These are phyloP conservation scores for Ogataea parapolymorpha DNA, from an alignment of 805 yeast species.

Conservation along the genomic window DNA sequence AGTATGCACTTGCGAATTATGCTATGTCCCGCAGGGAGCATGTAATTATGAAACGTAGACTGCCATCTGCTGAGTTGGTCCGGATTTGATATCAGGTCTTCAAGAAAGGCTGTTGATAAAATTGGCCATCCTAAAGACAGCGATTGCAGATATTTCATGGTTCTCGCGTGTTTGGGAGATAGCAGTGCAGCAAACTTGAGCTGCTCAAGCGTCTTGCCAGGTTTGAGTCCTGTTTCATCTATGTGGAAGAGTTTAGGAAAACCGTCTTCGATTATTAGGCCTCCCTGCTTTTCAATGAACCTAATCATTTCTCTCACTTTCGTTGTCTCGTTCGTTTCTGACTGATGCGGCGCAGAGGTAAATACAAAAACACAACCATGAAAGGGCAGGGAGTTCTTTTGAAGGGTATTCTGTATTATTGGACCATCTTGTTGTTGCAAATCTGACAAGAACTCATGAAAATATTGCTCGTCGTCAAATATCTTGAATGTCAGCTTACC, in stretches of 20 bases:
- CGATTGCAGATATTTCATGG: conserved; percentile 73
- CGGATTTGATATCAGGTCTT: conserved; percentile 40
- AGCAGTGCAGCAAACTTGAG: conserved; percentile 64
- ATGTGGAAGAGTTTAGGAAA: conserved; percentile 7
- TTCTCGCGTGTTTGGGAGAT: conserved; percentile 55
- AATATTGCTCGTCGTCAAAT: conserved; percentile 16
- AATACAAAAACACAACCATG: conserved; percentile 38
- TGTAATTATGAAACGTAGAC: conserved; percentile 47
- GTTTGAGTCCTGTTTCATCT: not conserved
- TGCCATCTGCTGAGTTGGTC: conserved; percentile 23
- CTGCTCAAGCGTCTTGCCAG: not conserved
- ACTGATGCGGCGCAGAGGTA: conserved; percentile 23
- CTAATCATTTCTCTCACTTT: conserved; percentile 33
- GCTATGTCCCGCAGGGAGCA: conserved; percentile 74
- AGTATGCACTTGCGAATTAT: conserved; percentile 30
- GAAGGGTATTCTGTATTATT: not conserved
- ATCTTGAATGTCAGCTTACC: conserved; percentile 19
- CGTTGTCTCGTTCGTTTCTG: conserved; percentile 1
- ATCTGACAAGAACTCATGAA: conserved; percentile 9
- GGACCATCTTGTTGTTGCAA: conserved; percentile 4
- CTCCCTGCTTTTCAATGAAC: conserved; percentile 43
- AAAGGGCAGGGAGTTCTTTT: conserved; percentile 18
- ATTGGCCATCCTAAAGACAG: conserved; percentile 87
- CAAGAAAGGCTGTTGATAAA: conserved; percentile 54
- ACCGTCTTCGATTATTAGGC: conserved; percentile 32